phyloP scores from a whole-genome alignment of 305 asterid genomes.

The Fraxinus greggii region DNA sequence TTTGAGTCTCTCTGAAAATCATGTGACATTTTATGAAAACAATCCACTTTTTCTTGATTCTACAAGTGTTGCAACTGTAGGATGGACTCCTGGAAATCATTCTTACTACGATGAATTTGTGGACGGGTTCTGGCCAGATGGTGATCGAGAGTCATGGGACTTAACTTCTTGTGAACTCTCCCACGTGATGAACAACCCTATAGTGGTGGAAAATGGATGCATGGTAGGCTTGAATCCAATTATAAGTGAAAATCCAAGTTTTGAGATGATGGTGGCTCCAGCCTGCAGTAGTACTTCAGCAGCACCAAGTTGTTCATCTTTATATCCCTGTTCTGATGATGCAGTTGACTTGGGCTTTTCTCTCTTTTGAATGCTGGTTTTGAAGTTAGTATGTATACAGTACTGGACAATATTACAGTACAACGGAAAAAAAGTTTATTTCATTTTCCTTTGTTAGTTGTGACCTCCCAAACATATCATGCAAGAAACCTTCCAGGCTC shows the following conservation, averaged over 20 bases:
- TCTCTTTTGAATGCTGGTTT: constrained; percentile 18
- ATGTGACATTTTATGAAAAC: constrained; percentile 7
- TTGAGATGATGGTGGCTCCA: constrained; percentile 18
- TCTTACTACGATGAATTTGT: constrained; percentile 27
- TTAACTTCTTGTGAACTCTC: constrained; percentile 40
- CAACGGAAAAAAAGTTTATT: neutral
- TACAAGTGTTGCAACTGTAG: constrained; percentile 7
- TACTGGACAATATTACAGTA: neutral
- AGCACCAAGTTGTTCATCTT: constrained; percentile 25
- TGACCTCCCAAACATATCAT: neutral
- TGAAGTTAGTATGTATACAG: neutral
- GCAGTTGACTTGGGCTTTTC: constrained; percentile 31
- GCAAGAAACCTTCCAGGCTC: neutral
- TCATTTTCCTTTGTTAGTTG: neutral
- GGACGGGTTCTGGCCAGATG: constrained; percentile 38
- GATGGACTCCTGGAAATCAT: constrained; percentile 17
- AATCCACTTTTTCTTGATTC: constrained; percentile 13
- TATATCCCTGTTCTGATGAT: constrained; percentile 31
- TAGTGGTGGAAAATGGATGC: constrained; percentile 25
- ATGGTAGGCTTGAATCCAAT: constrained; percentile 22
- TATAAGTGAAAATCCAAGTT: constrained; percentile 16
- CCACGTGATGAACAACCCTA: constrained; percentile 30
- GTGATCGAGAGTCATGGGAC: constrained; percentile 42
- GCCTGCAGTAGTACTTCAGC: neutral
- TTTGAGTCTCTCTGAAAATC: constrained; percentile 18